Evolutionary conservation across 164 flowering plant genomes (phyloP).

Genomic region (Tetrastigma voinierianum): DNA sequence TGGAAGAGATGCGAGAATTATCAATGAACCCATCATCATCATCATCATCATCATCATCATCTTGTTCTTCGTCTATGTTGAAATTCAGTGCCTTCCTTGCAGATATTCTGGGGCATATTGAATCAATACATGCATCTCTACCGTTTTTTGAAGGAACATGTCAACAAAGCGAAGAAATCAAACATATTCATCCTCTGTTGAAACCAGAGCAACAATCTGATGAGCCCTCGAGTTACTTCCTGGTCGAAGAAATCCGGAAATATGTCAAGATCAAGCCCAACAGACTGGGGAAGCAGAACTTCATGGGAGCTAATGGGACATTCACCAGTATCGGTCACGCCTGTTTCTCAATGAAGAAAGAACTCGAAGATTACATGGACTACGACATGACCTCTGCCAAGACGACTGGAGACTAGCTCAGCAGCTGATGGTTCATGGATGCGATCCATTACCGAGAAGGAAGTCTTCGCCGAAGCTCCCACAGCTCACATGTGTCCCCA

Average conservation of each 20-base stretch:
- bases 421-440: slow-evolving; percentile 69
- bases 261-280: slow-evolving; percentile 68
- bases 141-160: slow-evolving; percentile 4
- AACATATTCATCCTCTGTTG: slow-evolving; percentile 27
- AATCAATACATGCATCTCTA: slow-evolving; percentile 33
- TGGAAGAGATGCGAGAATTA: slow-evolving; percentile 22
- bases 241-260: slow-evolving; percentile 62
- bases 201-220: slow-evolving; percentile 21
- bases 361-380: slow-evolving; percentile 75
- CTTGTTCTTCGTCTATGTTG: background rate
- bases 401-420: slow-evolving; percentile 79
- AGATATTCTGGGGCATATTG: slow-evolving; percentile 45
- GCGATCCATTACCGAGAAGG: slow-evolving; percentile 74
- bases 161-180: slow-evolving; percentile 11
- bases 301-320: slow-evolving; percentile 81
- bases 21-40: slow-evolving; percentile 14
- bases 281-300: slow-evolving; percentile 65
- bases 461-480: slow-evolving; percentile 64
- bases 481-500: slow-evolving; percentile 49
- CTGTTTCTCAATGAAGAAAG: slow-evolving; percentile 62
- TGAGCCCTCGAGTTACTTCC: slow-evolving; percentile 49
- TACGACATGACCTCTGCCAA: slow-evolving; percentile 65
- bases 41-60: no score
- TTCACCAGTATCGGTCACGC: slow-evolving; percentile 78
- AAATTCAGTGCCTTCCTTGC: slow-evolving; percentile 48